Conservation (phyloP, 345 rosid species). For the Draba incana region DNA sequence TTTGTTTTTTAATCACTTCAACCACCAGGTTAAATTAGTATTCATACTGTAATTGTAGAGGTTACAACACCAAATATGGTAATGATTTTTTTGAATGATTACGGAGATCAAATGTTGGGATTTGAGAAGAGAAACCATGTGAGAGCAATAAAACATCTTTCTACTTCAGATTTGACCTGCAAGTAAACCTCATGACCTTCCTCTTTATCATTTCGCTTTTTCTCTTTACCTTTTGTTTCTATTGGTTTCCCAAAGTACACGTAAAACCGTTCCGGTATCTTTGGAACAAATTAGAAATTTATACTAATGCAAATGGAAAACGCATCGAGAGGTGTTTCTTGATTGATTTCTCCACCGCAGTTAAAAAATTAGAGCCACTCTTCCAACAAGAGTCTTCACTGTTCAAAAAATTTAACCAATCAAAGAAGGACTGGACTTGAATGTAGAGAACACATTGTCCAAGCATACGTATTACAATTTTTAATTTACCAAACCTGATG, state of each 20-base stretch:
- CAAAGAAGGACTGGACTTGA: too few species aligned
- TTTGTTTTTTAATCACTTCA: background rate
- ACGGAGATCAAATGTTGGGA: slow-evolving; percentile 65
- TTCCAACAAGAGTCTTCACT: too few species aligned
- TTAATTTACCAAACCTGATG: too few species aligned
- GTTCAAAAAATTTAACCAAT: too few species aligned
- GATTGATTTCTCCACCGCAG: too few species aligned
- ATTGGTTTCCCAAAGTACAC: slow-evolving; percentile 72
- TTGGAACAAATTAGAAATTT: slow-evolving; percentile 44
- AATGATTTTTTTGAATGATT: background rate
- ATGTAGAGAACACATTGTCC: too few species aligned
- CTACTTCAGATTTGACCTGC: slow-evolving; percentile 61
- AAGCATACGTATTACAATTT: too few species aligned
- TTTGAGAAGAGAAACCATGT: slow-evolving; percentile 49
- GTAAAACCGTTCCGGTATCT: slow-evolving; percentile 72
- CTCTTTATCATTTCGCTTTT: slow-evolving; percentile 51
- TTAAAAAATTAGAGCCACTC: too few species aligned
- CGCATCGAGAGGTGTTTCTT: too few species aligned
- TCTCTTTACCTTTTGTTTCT: slow-evolving; percentile 60
- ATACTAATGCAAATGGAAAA: too few species aligned
- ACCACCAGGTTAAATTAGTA: too few species aligned
- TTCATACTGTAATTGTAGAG: too few species aligned
- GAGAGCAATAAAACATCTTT: slow-evolving; percentile 50
- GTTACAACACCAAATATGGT: slow-evolving; percentile 2
- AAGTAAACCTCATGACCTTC: slow-evolving; percentile 54